phyloP scores from a whole-genome alignment of 2,329 filamentous ascomycete species.

The Fusarium oligoseptatum region DNA sequence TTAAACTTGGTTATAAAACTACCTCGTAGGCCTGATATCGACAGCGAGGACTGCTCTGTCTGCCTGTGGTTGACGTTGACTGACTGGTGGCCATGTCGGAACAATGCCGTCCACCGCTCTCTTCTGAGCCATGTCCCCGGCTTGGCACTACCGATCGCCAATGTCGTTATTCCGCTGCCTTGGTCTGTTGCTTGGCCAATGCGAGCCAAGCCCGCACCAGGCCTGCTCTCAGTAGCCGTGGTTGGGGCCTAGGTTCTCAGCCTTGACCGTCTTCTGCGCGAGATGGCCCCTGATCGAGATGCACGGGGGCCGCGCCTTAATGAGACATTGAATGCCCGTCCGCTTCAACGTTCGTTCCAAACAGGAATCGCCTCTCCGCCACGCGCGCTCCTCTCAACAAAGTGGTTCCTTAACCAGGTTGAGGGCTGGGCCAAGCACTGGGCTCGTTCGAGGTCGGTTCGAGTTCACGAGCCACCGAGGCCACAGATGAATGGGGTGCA shows the following conservation, averaged over 20 bases:
- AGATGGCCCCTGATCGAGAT: slow-evolving; percentile 32
- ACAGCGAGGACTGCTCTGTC: not conserved
- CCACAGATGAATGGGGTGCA: slow-evolving; percentile 1
- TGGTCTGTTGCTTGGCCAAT: slow-evolving; percentile 35
- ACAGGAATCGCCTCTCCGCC: slow-evolving; percentile 1
- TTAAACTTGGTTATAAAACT: not conserved
- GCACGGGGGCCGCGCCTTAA: slow-evolving; percentile 12
- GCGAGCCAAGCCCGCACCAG: slow-evolving; percentile 29
- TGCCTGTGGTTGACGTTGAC: not conserved
- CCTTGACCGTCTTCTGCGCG: slow-evolving; percentile 10
- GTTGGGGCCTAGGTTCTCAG: slow-evolving; percentile 18
- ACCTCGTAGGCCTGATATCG: not conserved
- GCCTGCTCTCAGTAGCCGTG: not conserved
- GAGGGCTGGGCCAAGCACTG: slow-evolving; percentile 9
- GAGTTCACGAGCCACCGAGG: not conserved
- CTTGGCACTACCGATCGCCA: slow-evolving; percentile 36
- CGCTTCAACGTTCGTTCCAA: slow-evolving; percentile 2
- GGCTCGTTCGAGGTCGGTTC: not conserved
- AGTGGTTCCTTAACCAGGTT: slow-evolving; percentile 1
- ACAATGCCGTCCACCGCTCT: slow-evolving; percentile 19
- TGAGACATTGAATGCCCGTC: slow-evolving; percentile 8
- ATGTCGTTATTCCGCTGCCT: slow-evolving; percentile 31
- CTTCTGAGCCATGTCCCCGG: slow-evolving; percentile 34
- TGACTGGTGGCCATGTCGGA: not conserved
- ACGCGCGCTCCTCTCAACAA: slow-evolving; percentile 3